A percentile compares a stretch with the other conserved stretches of the same genome.
Evolutionary conservation across 2,329 filamentous ascomycete genomes (phyloP).

Genomic region (Penicillium sp.): DNA sequence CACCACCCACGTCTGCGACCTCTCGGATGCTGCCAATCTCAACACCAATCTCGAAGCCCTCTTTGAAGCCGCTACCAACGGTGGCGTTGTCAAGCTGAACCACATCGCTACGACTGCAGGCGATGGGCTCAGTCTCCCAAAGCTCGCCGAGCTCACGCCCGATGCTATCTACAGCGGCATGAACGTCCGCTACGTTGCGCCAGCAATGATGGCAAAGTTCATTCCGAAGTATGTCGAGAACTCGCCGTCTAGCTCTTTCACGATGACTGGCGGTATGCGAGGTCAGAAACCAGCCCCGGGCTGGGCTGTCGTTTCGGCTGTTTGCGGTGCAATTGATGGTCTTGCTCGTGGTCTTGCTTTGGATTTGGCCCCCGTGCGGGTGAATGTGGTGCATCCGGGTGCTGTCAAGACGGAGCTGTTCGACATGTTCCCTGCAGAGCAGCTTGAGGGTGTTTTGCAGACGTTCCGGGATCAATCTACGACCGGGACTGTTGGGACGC

Average conservation of each 20-base stretch:
- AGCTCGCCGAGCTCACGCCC: conserved; percentile 32
- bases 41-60: conserved; percentile 49
- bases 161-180: conserved; percentile 25
- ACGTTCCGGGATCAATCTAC: conserved; percentile 22
- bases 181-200: conserved; percentile 38
- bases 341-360: conserved; percentile 43
- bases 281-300: conserved; percentile 37
- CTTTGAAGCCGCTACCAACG: conserved; percentile 41
- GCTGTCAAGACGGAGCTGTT: conserved; percentile 46
- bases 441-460: conserved; percentile 32
- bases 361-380: conserved; percentile 46
- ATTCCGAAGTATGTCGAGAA: conserved; percentile 38
- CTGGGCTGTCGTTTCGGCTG: conserved; percentile 34
- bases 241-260: conserved; percentile 37
- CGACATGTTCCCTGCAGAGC: conserved; percentile 19
- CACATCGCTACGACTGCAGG: conserved; percentile 57
- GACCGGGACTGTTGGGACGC: conserved; percentile 28
- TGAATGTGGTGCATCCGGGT: conserved; percentile 47
- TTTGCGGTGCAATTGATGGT: conserved; percentile 33
- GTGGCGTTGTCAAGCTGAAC: conserved; percentile 39
- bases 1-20: conserved; percentile 47
- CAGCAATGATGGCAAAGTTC: conserved; percentile 45
- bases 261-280: conserved; percentile 44
- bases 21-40: conserved; percentile 45
- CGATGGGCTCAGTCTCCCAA: conserved; percentile 30